These are phyloP conservation scores for Aspergillus vadensis DNA, from an alignment of 2,329 filamentous ascomycete species.

Conservation along the genomic window DNA sequence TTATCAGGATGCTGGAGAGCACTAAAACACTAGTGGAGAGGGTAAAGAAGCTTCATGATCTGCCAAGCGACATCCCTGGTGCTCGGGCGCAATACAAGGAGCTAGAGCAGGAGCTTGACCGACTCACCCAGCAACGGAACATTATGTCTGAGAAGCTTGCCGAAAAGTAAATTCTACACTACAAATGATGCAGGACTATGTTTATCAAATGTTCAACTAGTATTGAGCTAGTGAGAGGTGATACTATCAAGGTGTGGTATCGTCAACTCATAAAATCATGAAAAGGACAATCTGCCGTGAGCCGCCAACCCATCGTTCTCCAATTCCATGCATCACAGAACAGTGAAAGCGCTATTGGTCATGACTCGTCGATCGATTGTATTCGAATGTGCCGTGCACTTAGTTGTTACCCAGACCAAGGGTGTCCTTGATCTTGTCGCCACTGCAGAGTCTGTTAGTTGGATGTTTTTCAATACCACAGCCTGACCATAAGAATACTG, in stretches of 20 bases:
- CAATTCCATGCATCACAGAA: constrained; percentile 4
- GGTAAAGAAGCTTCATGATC: constrained; percentile 66
- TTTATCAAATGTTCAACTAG: constrained; percentile 1
- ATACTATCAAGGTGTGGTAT: constrained; percentile 27
- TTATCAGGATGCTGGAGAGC: constrained; percentile 60
- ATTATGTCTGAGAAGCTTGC: constrained; percentile 73
- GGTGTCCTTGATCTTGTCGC: constrained; percentile 48
- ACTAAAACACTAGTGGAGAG: constrained; percentile 68
- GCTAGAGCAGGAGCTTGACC: constrained; percentile 64
- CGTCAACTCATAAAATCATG: constrained; percentile 24
- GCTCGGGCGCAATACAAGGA: constrained; percentile 71
- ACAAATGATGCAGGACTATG: background rate
- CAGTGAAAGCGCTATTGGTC: background rate
- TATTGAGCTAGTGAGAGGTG: constrained; percentile 13
- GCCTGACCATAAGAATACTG: constrained; percentile 23
- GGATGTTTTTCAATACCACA: background rate
- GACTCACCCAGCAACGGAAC: constrained; percentile 66
- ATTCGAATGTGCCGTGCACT: constrained; percentile 1
- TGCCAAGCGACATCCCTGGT: constrained; percentile 70
- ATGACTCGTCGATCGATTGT: background rate
- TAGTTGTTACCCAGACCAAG: constrained; percentile 42
- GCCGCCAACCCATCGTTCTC: background rate
- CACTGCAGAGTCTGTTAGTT: constrained; percentile 28
- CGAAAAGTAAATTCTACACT: constrained; percentile 36
- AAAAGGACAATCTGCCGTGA: constrained; percentile 15